Evolutionary conservation across 805 yeast species (phyloP), one percentile per base, ranked within the genome.

Genomic region (Ogataea wickerhamii): DNA sequence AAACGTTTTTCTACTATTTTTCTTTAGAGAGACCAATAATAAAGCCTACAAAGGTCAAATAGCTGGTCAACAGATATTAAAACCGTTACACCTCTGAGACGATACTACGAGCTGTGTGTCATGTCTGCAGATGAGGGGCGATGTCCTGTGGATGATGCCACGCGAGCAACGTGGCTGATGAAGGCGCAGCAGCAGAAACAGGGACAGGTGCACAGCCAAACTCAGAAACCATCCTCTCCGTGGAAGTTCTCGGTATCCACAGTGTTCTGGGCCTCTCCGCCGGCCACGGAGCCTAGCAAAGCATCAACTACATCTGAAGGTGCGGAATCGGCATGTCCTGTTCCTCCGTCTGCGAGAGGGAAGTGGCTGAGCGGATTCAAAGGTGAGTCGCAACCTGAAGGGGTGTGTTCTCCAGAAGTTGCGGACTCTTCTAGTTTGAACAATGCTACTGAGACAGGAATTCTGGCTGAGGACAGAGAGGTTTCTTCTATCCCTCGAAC

Each of bases 401-500:
- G 29, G 11, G 28, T 14, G 8, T 40, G 41, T 28, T 33, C 35
- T 6, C 10, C 22, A 17, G 32, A 18, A 12, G 22, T 8, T 17
- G 22, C 11, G 7, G 20, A 10, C 11, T 18, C 32, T 6, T 8
- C 32, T 29, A 16, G 13, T 12, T 12, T 74, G 6, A 67, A 66
- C 11, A 59, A 56, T 5, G 44, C 53, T 0, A 67, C 71, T 5
- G 31, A 26, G 3, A 30, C 34, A 1, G 32, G 16, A 2, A 14
- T 14, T 12, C 64, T 88, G 23, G 83, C 94, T 0, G 74, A 73
- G n/a, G 86, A 82, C 1, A 68, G 96, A 44, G 91, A 81, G 50
- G 63, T 83, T 4, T 80, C 89, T 7, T 74, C 94, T 3, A 89
- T 89, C 28, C 97, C 96, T 32, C 67, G 95, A 36, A 82, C 94